Base-by-base conservation (phyloP, 2,329 filamentous ascomycete genomes). In the Aspergillus sp. region DNA sequence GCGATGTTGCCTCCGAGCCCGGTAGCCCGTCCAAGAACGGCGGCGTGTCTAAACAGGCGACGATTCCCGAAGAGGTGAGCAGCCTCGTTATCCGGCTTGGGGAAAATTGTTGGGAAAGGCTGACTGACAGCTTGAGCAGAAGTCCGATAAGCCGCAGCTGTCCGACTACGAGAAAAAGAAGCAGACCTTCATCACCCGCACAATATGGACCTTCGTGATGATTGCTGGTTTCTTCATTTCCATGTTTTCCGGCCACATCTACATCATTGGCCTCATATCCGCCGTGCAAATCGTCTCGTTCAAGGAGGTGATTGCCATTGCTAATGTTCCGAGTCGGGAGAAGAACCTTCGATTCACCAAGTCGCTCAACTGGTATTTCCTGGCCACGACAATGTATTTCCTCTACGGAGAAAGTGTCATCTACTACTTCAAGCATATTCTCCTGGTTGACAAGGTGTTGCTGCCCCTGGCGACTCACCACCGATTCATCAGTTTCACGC, bases 371-470 rank as follows among this genome's bases (percentile, higher is more conserved):
- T 99, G 95, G 95, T 99, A 99, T 78, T 99, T 96, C 82, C 84
- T 99, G 56, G 95, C 92, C n/a, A 92, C 91, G 26, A 96, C 94
- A 67, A 98, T 99, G 94, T 99, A 99, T 82, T 99, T 96, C 70
- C 83, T 99, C 54, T 99, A 99, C 74, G 95, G 95, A 73, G 95
- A 99, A 80, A 97, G 92, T 71, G 94, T 99, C 72, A 96, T 99
- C 72, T 99, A 99, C 81, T 99, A 99, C 80, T 99, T 99, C 81
- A 99, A 99, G 84, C 95, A 99, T 75, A 94, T 99, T 67, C 88
- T 99, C 49, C 81, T 99, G 60, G 93, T 99, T 50, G 95, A 99
- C 78, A 91, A 90, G 77, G 90, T 98, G 50, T 82, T 99, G 62
- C 82, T 97, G 59, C 95, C 95, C 9, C 87, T 99, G 74, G 93